phyloP scores from a whole-genome alignment of 352 stramenopile species.

The Lagenidium giganteum region DNA sequence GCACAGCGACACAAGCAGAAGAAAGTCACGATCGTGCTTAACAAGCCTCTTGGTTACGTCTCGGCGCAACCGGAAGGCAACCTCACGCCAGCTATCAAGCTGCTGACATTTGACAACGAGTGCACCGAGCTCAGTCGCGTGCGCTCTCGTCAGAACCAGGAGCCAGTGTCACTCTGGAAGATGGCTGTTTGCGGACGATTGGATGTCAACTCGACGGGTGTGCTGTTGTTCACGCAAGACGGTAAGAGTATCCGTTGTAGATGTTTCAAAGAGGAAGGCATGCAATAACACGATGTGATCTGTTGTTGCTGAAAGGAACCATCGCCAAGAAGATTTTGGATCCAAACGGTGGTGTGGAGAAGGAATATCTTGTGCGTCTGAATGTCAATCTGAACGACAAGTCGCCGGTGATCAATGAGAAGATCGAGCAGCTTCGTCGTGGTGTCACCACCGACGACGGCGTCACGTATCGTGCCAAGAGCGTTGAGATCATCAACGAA shows the following conservation, averaged over 20 bases:
- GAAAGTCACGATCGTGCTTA: slow-evolving; percentile 79
- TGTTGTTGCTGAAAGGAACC: too few relatives aligned
- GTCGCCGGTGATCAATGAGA: slow-evolving; percentile 21
- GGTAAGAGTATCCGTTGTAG: slow-evolving; percentile 20
- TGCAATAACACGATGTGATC: background rate
- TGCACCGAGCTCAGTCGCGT: slow-evolving; percentile 53
- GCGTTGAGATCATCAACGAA: slow-evolving; percentile 71
- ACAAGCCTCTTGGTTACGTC: slow-evolving; percentile 80
- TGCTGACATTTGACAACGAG: slow-evolving; percentile 76
- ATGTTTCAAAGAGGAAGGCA: background rate
- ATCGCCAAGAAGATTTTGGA: slow-evolving; percentile 78
- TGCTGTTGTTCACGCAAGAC: slow-evolving; percentile 82
- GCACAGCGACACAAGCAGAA: slow-evolving; percentile 69
- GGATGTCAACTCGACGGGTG: slow-evolving; percentile 78
- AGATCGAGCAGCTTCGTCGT: slow-evolving; percentile 34
- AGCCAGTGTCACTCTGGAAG: slow-evolving; percentile 66
- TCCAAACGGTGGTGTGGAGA: slow-evolving; percentile 64
- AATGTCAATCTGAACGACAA: slow-evolving; percentile 44
- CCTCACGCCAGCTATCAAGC: slow-evolving; percentile 61
- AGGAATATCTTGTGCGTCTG: slow-evolving; percentile 83
- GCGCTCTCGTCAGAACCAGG: slow-evolving; percentile 25
- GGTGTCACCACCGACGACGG: slow-evolving; percentile 55
- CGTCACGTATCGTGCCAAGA: slow-evolving; percentile 72
- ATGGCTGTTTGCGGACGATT: slow-evolving; percentile 80
- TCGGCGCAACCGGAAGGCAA: slow-evolving; percentile 72